Evolutionary conservation across 2,329 filamentous ascomycete genomes (phyloP), one percentile per base, ranked within the genome.

Genomic region (Fusarium drepaniforme): DNA sequence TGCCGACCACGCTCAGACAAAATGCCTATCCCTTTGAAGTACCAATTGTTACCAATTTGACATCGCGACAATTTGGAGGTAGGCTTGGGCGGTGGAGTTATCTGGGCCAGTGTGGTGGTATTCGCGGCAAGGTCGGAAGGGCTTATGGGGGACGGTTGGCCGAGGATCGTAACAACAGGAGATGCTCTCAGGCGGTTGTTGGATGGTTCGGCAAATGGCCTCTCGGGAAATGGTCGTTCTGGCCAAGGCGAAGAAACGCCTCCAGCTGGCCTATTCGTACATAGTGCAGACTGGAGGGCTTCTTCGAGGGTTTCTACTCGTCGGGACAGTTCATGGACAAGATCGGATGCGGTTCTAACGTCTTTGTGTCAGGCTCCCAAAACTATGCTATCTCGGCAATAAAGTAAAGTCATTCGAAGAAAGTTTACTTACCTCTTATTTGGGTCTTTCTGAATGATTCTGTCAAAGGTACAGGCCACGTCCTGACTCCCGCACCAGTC

Each of bases 401-500:
- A 3, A 25, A 25, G 21, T 35, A 15, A 25, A 38, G 35, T 25
- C n/a, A 58, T 58, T 18, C 4, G 8, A 37, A 23, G 23, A 33
- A 23, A 38, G 23, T 9, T 53, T 60, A 77, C 16, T 53, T 62
- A 78, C 76, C 72, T 74, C 23, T 78, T 77, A 18, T 71, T 73
- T 37, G 66, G 63, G 16, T 70, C 74, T 40, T 73, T 76, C 8
- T 69, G 71, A 44, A 67, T 58, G 40, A 75, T 70, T 63, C 75
- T 67, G n/a, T 77, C 70, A 60, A 78, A 78, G 8, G 76, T 78
- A 38, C 76, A 78, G 8, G 70, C 51, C 21, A 77, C 53, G 46
- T 64, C 66, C 23, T 78, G 76, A 25, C 72, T 75, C 37, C 65
- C 68, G 16, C 76, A 78, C 76, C 76, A 78, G 60, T 78, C 73